Evolutionary conservation across 257 asterid species (phyloP).

Genomic region (Jacaranda copaia): DNA sequence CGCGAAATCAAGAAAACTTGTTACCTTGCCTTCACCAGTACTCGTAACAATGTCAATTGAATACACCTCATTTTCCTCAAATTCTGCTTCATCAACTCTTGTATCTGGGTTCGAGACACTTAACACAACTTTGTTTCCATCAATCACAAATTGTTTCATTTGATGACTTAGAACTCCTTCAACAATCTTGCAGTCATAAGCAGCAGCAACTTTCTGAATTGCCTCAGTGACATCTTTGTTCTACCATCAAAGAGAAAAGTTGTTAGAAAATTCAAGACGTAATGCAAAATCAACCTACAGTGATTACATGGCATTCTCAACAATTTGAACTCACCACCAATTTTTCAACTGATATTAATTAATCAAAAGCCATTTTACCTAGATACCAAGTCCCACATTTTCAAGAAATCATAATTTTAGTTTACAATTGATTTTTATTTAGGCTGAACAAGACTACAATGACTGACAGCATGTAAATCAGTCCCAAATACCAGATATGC

Average conservation of each 20-base stretch:
- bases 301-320: not conserved
- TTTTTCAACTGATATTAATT: not conserved
- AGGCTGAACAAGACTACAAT: conserved; percentile 27
- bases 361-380: not conserved
- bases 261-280: not conserved
- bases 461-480: conserved; percentile 29
- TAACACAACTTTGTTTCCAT: conserved; percentile 92
- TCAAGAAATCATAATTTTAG: not conserved
- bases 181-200: conserved; percentile 82
- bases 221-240: conserved; percentile 85
- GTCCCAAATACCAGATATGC: conserved; percentile 3
- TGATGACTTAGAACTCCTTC: conserved; percentile 93
- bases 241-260: conserved; percentile 40
- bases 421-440: conserved; percentile 22
- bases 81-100: conserved; percentile 92
- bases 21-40: conserved; percentile 97
- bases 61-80: conserved; percentile 96
- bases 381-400: not conserved
- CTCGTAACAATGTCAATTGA: conserved; percentile 86
- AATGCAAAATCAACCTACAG: not conserved
- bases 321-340: not conserved
- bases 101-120: conserved; percentile 74
- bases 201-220: conserved; percentile 90
- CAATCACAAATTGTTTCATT: conserved; percentile 86
- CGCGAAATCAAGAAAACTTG: not conserved